Evolutionary conservation across 2,329 filamentous ascomycete genomes (phyloP).

Genomic region (Aureobasidium lini): DNA sequence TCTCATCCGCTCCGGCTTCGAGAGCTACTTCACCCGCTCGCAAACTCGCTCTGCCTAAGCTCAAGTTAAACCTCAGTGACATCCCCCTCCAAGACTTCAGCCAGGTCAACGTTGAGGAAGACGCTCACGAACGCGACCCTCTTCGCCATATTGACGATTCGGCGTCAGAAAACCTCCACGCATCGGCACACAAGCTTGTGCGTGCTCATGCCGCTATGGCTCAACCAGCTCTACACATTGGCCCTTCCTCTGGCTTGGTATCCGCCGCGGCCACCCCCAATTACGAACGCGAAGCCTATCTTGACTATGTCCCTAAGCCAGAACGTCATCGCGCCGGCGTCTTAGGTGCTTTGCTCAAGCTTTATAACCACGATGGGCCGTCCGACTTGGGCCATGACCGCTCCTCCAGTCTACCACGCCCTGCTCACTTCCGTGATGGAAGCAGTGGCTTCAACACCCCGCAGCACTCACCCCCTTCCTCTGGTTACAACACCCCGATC

Average conservation of each 20-base stretch:
- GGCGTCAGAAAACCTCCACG: constrained; percentile 15
- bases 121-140: constrained; percentile 27
- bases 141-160: constrained; percentile 11
- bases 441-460: constrained; percentile 24
- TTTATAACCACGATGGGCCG: constrained; percentile 45
- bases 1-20: constrained; percentile 24
- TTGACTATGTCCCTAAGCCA: constrained; percentile 60
- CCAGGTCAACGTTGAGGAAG: constrained; percentile 13
- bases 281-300: constrained; percentile 43
- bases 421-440: constrained; percentile 13
- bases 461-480: constrained; percentile 34
- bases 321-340: constrained; percentile 65
- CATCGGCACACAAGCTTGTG: constrained; percentile 40
- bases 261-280: constrained; percentile 45
- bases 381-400: constrained; percentile 5
- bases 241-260: constrained; percentile 23
- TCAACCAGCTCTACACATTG: constrained; percentile 15
- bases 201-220: constrained; percentile 30
- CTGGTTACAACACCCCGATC: constrained; percentile 36
- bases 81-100: constrained; percentile 24
- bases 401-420: constrained; percentile 13
- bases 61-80: constrained; percentile 19
- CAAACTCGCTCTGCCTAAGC: constrained; percentile 5
- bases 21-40: constrained; percentile 22
- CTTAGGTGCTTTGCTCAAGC: constrained; percentile 62